Evolutionary conservation across 345 rosid genomes (phyloP), one percentile per base, ranked within the genome.

Genomic region (Tarenaya hassleriana): DNA sequence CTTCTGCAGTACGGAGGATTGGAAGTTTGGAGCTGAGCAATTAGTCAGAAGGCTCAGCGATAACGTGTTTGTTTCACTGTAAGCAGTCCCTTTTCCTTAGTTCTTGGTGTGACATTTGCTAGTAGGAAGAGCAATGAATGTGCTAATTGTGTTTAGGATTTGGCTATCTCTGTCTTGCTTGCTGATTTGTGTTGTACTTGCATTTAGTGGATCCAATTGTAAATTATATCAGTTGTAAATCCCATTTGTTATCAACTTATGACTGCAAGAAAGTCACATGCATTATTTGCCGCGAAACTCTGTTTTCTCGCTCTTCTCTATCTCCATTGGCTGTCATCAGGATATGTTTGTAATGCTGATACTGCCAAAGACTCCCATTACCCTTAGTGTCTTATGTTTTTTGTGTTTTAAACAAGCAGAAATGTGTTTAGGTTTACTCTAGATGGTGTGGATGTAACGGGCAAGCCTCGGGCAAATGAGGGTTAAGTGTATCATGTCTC

Each of bases 391-490:
- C 47, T 64, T 56, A 46, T 38, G 17, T 41, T 1, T 58, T 60
- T 41, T 31, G 32, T 44, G 46, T n/a, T 52, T 17, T 48, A 44
- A 64, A 31, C 74, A 92, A 95, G 98, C 62, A 92, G 80, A 16
- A 92, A 88, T 69, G 65, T 42, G 47, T 75, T 75, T 40, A 73
- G n/a, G 50, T 76, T 77, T 63, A 79, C 91, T 31, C 58, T 92
- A 38, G 98, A 92, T 72, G 97, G 98, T 33, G 91, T 88, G 53
- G 98, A 88, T 69, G 91, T 92, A 50, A 92, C 88, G 98, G 98
- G 98, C 14, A 94, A 85, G 62, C 84, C 95, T 32, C 68, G 88
- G 55, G 94, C 82, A 14, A 40, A 83, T 52, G 98, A 88, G 88
- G 98, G n/a, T n/a, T n/a, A 88, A 46, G 50, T 9, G n/a, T 29